Evolutionary conservation across 2,329 filamentous ascomycete genomes (phyloP).

Genomic region (Penicillium sumatraense): DNA sequence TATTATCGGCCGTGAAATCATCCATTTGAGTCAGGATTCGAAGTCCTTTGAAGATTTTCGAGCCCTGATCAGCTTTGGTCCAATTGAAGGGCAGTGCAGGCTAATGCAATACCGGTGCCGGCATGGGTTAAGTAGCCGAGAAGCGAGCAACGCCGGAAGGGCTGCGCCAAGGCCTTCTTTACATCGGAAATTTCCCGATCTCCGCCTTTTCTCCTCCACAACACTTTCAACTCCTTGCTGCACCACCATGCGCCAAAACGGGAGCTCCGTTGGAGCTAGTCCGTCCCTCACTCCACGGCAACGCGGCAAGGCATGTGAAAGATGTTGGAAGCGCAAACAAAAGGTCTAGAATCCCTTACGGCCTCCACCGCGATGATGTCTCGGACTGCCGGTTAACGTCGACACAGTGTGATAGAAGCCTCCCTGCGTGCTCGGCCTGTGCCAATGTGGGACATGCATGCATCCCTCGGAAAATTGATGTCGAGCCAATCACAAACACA

Average conservation of each 20-base stretch:
- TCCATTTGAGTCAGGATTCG: no score
- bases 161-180: neutral
- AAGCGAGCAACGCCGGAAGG: neutral
- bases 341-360: conserved; percentile 25
- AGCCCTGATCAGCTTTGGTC: no score
- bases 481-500: conserved; percentile 15
- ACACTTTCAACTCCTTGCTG: conserved; percentile 1
- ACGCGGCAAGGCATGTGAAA: conserved; percentile 34
- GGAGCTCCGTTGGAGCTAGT: neutral
- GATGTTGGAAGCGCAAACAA: conserved; percentile 39
- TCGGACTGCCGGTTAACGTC: neutral
- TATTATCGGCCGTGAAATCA: neutral
- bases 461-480: conserved; percentile 16
- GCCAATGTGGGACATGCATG: conserved; percentile 15
- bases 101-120: neutral
- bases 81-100: no score
- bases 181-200: neutral
- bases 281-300: conserved; percentile 1
- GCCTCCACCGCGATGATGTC: neutral
- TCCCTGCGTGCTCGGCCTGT: conserved; percentile 24
- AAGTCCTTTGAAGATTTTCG: no score
- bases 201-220: conserved; percentile 1
- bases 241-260: neutral
- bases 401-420: conserved; percentile 25
- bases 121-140: neutral